Percentiles rank a stretch among this genome's conserved stretches.
These are phyloP conservation scores for Phytophthora uliginosa DNA, from an alignment of 352 stramenopile species.

Conservation along the genomic window DNA sequence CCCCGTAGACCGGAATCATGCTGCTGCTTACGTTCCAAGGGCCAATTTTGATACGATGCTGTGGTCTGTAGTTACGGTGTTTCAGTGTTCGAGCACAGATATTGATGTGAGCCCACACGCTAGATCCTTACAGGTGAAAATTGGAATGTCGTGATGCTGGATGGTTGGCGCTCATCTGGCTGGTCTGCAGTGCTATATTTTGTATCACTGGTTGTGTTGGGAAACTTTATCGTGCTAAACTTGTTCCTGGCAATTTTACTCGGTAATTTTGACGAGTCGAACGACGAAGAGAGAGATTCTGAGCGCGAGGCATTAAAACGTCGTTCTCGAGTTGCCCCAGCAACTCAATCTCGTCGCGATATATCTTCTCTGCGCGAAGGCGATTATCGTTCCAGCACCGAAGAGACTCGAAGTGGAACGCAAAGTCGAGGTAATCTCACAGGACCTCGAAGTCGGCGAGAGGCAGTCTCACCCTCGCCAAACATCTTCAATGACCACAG, in stretches of 20 bases:
- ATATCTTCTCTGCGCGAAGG: constrained; percentile 21
- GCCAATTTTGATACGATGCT: constrained; percentile 79
- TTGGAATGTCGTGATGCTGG: constrained; percentile 94
- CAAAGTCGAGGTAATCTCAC: constrained; percentile 23
- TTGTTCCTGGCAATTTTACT: constrained; percentile 95
- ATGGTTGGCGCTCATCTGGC: constrained; percentile 80
- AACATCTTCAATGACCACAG: constrained; percentile 48
- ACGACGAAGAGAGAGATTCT: constrained; percentile 58
- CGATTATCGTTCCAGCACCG: constrained; percentile 20
- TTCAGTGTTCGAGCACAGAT: constrained; percentile 38
- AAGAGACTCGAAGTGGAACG: constrained; percentile 21
- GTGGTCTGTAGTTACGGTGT: constrained; percentile 79
- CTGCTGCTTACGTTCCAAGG: constrained; percentile 50
- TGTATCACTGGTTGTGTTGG: constrained; percentile 86
- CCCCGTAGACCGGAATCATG: constrained; percentile 42
- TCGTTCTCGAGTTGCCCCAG: constrained; percentile 37
- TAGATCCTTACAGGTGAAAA: constrained; percentile 94
- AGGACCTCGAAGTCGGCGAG: constrained; percentile 30
- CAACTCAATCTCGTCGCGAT: constrained; percentile 15
- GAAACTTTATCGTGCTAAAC: constrained; percentile 93
- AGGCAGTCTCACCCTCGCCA: constrained; percentile 20
- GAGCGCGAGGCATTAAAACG: constrained; percentile 51
- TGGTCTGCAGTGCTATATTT: constrained; percentile 82
- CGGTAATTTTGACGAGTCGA: constrained; percentile 86
- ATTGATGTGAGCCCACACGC: constrained; percentile 19